Base-by-base conservation (phyloP, 306 rosid genomes). In the Sindora glabra region DNA sequence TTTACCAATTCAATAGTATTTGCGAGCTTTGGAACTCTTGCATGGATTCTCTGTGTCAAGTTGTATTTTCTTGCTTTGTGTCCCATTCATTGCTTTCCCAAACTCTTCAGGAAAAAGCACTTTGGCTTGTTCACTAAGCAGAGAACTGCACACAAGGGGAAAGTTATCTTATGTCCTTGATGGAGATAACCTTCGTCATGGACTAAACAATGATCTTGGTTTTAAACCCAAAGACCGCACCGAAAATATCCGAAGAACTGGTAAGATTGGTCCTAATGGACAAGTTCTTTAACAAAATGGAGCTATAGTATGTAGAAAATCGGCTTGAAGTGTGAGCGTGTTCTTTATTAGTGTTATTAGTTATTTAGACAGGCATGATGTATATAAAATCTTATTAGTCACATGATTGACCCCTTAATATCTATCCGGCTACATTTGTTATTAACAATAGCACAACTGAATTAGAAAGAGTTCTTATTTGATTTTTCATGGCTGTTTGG, bases 131-230 rank as follows among this genome's bases (percentile, higher is more conserved):
- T 72, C 90, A 39, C 33, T 85, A 32, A 79, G 90, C 65, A 78
- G 84, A 54, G 90, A 80, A 56, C 77, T 89, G 39, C 57, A 89
- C 62, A 52, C 68, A 5, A 83, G 67, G 72, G 94, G 88, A 30
- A 89, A 83, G 62, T 69, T 89, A 44, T 80, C 96, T 23, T 89
- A 89, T 64, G 67, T 85, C 52, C 96, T 89, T 64, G 96, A 89
- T 63, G 96, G 96, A 57, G 96, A 89, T 72, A 85, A 89, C 67
- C 88, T 89, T 68, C 81, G 96, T 51, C 90, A 89, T 79, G 95
- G 96, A 67, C 73, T 89, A 50, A 89, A 83, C 72, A 83, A 79
- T 66, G 81, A 85, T 70, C 94, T 89, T 55, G 70, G 90, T 64
- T 89, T 89, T 57, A 81, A 77, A 68, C 73, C 81, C 25, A 86